These are phyloP conservation scores for Hawksworthiomyces lignivorus DNA, from an alignment of 2,329 filamentous ascomycete genomes.

Conservation along the genomic window DNA sequence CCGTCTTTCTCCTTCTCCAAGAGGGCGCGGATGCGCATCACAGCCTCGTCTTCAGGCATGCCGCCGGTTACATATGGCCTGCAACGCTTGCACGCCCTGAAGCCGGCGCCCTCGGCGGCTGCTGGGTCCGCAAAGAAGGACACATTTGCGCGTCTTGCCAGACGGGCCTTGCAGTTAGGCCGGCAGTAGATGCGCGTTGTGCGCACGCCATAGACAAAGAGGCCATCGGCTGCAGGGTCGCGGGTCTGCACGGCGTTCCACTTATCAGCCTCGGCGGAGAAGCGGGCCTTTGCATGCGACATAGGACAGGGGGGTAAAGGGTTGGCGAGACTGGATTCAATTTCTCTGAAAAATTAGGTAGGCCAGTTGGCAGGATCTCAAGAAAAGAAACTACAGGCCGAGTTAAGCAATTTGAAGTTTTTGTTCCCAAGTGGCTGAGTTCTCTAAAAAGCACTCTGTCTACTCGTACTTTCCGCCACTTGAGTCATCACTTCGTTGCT, in stretches of 20 bases:
- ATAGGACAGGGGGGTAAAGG: too few species aligned
- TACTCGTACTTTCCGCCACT: too few species aligned
- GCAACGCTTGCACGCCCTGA: conserved; percentile 51
- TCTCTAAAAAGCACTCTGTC: too few species aligned
- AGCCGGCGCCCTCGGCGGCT: conserved; percentile 41
- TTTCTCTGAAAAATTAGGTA: too few species aligned
- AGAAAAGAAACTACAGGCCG: too few species aligned
- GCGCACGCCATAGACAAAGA: conserved; percentile 36
- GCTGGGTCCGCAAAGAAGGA: conserved; percentile 40
- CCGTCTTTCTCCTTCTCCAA: conserved; percentile 21
- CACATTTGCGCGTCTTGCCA: conserved; percentile 54
- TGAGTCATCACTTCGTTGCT: too few species aligned
- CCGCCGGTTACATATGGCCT: conserved; percentile 30
- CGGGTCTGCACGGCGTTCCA: conserved; percentile 30
- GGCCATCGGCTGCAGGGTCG: conserved; percentile 28
- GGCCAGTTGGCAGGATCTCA: too few species aligned
- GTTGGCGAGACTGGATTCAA: too few species aligned
- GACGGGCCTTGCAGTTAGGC: conserved; percentile 51
- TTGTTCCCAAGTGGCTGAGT: too few species aligned
- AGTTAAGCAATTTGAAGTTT: too few species aligned
- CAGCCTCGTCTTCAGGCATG: conserved; percentile 36
- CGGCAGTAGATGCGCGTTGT: conserved; percentile 50
- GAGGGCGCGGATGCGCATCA: conserved; percentile 29
- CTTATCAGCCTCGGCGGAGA: conserved; percentile 20
- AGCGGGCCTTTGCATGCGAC: too few species aligned